A percentile compares a stretch with the other conserved stretches of the same genome.
Conservation (phyloP, 495 filamentous ascomycete species). For the Penicillium daleae region DNA sequence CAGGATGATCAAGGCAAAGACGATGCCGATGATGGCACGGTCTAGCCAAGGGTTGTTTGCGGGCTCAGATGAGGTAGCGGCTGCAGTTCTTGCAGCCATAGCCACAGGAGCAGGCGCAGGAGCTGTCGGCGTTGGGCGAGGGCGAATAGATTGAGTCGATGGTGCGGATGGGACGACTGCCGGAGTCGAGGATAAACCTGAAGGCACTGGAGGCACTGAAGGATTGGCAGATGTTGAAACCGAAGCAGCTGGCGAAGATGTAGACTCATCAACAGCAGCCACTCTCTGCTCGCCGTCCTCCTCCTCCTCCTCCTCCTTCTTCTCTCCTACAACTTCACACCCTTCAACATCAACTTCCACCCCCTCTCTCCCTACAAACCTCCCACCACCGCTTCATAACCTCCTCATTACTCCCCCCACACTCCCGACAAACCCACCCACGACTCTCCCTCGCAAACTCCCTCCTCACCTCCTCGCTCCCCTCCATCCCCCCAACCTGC, state of each 20-base stretch:
- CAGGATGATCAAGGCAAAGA: constrained; percentile 52
- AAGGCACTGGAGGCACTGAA: neutral
- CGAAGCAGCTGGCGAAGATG: neutral
- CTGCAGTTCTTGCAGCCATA: neutral
- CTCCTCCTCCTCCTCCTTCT: constrained; percentile 41
- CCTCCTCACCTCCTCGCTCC: constrained; percentile 60
- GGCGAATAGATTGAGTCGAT: neutral
- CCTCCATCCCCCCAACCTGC: constrained; percentile 88
- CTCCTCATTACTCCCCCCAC: constrained; percentile 67
- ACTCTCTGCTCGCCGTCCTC: constrained; percentile 45
- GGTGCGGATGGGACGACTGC: neutral
- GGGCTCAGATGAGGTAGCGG: constrained; percentile 11
- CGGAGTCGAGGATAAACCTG: neutral
- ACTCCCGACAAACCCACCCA: constrained; percentile 66
- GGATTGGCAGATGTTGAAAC: neutral
- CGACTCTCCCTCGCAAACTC: constrained; percentile 65
- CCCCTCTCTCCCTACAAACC: constrained; percentile 55
- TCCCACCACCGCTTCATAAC: constrained; percentile 70
- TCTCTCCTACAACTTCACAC: neutral
- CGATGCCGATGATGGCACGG: constrained; percentile 57
- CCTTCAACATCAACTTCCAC: constrained; percentile 45
- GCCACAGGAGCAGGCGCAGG: neutral
- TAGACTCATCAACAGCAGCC: neutral
- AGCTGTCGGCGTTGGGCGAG: constrained; percentile 7
- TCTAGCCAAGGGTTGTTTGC: constrained; percentile 56